phyloP scores from a whole-genome alignment of 441 rosid species.

The Iberis amara region DNA sequence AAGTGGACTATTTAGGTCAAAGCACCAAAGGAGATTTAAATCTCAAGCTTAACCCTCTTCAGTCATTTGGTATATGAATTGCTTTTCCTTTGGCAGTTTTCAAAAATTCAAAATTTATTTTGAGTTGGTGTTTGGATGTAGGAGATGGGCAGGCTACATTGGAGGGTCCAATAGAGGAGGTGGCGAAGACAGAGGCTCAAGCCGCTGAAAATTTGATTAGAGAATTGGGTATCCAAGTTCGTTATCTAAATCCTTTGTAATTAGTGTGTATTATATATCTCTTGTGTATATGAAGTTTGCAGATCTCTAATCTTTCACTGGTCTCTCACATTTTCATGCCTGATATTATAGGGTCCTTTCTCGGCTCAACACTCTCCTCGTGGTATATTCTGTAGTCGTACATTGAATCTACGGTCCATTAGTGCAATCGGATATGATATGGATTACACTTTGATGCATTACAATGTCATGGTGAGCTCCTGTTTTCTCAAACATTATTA shows the following conservation, averaged over 20 bases:
- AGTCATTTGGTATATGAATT: constrained; percentile 33
- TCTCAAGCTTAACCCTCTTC: constrained; percentile 61
- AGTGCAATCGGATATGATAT: constrained; percentile 96
- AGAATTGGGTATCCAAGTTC: constrained; percentile 77
- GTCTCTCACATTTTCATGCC: background rate
- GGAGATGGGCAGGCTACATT: constrained; percentile 56
- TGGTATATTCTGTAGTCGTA: constrained; percentile 91
- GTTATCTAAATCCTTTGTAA: constrained; percentile 23
- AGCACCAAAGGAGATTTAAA: constrained; percentile 95
- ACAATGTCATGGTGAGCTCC: constrained; percentile 69
- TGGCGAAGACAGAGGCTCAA: constrained; percentile 67
- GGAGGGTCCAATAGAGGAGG: constrained; percentile 92
- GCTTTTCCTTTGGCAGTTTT: background rate
- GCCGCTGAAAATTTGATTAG: constrained; percentile 66
- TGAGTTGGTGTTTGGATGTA: constrained; percentile 18
- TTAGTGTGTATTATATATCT: background rate
- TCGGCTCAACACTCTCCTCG: constrained; percentile 74
- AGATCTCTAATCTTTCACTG: background rate
- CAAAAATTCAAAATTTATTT: background rate
- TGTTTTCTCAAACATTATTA: background rate
- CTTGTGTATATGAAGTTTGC: background rate
- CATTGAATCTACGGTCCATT: constrained; percentile 86
- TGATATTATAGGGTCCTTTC: constrained; percentile 61
- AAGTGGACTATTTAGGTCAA: constrained; percentile 89
- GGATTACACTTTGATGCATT: constrained; percentile 97